phyloP scores from a whole-genome alignment of 1,139 yeast genomes.

The Pichia sp. region DNA sequence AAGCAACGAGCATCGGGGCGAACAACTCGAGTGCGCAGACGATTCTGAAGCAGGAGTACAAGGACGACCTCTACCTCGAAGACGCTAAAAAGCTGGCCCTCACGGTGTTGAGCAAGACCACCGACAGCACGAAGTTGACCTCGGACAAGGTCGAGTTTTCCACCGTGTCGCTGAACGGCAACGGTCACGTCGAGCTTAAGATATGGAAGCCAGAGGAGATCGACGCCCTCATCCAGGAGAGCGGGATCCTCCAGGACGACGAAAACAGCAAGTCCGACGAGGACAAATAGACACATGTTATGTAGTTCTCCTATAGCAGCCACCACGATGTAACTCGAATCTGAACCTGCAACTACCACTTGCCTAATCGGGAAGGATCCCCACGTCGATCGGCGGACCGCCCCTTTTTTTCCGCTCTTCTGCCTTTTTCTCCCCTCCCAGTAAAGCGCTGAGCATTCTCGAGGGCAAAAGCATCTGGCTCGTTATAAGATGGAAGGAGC shows the following conservation, averaged over 20 bases:
- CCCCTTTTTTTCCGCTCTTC: too few species aligned
- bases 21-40: constrained; percentile 97
- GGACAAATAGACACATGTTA: not conserved
- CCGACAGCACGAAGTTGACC: constrained; percentile 82
- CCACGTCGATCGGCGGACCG: too few species aligned
- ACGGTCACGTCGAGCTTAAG: constrained; percentile 57
- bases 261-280: constrained; percentile 23
- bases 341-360: too few species aligned
- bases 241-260: constrained; percentile 60
- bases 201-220: constrained; percentile 75
- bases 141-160: constrained; percentile 90
- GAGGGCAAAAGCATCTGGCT: too few species aligned
- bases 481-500: too few species aligned
- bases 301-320: too few species aligned
- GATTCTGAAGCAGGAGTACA: constrained; percentile 88
- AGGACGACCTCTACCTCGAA: constrained; percentile 68
- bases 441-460: too few species aligned
- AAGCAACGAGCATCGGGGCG: constrained; percentile 95
- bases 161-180: constrained; percentile 51
- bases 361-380: too few species aligned
- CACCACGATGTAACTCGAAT: too few species aligned
- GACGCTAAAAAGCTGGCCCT: constrained; percentile 87
- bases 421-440: too few species aligned
- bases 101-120: constrained; percentile 89
- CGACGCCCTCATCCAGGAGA: constrained; percentile 33